phyloP scores from a whole-genome alignment of 1,284 basidiomycete species.

The Pholiota adiposa region DNA sequence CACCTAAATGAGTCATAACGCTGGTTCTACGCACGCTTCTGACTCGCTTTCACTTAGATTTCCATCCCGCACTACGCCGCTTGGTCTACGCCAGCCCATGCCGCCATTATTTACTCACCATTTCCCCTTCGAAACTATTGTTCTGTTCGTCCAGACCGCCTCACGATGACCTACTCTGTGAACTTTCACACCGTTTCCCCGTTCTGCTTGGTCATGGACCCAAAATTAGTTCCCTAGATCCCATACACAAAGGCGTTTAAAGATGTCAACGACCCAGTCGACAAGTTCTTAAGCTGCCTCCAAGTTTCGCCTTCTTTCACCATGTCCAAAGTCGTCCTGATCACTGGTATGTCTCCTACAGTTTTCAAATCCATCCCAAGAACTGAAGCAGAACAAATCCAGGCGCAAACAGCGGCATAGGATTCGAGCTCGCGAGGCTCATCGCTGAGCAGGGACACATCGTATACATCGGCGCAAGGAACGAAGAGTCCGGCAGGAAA shows the following conservation, averaged over 20 bases:
- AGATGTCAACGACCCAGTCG: no score
- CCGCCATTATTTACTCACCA: neutral
- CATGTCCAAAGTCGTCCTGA: conserved; percentile 2
- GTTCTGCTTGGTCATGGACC: no score
- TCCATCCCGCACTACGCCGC: neutral
- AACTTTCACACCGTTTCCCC: no score
- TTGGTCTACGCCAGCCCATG: neutral
- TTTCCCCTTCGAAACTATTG: no score
- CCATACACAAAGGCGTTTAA: neutral
- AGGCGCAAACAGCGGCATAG: conserved; percentile 27
- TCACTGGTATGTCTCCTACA: neutral
- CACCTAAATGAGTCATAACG: neutral
- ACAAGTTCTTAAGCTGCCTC: neutral
- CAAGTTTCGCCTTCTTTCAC: neutral
- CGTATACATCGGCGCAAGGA: conserved; percentile 24
- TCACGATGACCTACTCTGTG: no score
- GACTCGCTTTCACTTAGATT: no score
- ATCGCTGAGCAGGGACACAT: conserved; percentile 21
- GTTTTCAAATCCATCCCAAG: neutral
- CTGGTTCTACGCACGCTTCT: neutral
- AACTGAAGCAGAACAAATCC: neutral
- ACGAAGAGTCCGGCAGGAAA: conserved; percentile 19
- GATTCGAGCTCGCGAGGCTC: conserved; percentile 23
- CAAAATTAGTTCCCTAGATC: no score
- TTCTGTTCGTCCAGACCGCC: no score